These are phyloP conservation scores for Xylaria sp. DNA, from an alignment of 2,329 filamentous ascomycete species.

Conservation along the genomic window DNA sequence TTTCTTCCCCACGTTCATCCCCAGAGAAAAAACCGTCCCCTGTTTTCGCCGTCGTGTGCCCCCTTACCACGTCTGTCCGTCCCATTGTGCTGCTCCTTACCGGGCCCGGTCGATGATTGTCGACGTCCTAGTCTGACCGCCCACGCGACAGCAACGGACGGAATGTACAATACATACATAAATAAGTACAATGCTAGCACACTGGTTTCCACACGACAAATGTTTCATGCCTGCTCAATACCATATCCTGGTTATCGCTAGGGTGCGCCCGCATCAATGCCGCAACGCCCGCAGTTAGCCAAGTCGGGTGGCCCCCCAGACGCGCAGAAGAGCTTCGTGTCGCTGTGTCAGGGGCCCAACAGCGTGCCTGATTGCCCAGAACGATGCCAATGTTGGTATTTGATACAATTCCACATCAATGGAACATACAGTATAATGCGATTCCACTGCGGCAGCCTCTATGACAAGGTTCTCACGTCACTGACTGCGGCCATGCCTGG, in stretches of 20 bases:
- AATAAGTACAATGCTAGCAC: background rate
- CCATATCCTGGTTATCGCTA: conserved; percentile 4
- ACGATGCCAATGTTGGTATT: conserved; percentile 14
- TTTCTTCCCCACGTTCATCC: conserved; percentile 37
- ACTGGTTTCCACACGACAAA: conserved; percentile 6
- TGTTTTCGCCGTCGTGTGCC: conserved; percentile 29
- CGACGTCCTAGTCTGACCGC: conserved; percentile 22
- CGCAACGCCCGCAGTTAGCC: conserved; percentile 30
- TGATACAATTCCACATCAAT: conserved; percentile 13
- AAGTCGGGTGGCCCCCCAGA: conserved; percentile 27
- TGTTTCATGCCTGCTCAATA: conserved; percentile 16
- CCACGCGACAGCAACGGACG: conserved; percentile 32
- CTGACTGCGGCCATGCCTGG: conserved; percentile 6
- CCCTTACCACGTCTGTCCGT: conserved; percentile 27
- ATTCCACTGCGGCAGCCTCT: background rate
- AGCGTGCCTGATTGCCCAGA: background rate
- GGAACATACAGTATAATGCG: background rate
- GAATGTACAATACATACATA: background rate
- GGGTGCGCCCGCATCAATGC: conserved; percentile 25
- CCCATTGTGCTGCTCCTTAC: conserved; percentile 20
- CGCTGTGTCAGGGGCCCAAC: conserved; percentile 14
- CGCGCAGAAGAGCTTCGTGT: conserved; percentile 22
- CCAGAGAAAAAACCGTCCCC: conserved; percentile 24
- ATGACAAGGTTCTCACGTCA: conserved; percentile 11
- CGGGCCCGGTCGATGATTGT: conserved; percentile 6